Conservation (phyloP, 306 rosid species). For the Cucurbita pepo region DNA sequence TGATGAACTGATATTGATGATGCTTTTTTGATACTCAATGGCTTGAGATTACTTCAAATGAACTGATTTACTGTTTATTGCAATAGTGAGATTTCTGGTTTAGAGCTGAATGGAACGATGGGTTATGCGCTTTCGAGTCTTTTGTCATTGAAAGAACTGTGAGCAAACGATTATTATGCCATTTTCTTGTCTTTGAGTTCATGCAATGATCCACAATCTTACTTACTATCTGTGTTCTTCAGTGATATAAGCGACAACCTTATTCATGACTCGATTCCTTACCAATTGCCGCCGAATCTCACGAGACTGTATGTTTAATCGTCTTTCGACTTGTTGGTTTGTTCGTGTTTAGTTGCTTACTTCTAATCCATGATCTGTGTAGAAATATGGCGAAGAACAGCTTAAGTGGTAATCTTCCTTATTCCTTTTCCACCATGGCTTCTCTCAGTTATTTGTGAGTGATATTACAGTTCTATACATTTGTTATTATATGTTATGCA, state of each 20-base stretch:
- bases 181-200: not conserved
- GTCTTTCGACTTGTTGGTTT: not conserved
- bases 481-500: not conserved
- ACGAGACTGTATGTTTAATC: conserved; percentile 60
- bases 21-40: not conserved
- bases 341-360: not conserved
- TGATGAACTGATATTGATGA: not conserved
- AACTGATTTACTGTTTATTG: conserved; percentile 14
- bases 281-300: conserved; percentile 87
- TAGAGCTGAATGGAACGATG: conserved; percentile 78
- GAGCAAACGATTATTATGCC: conserved; percentile 16
- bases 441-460: conserved; percentile 73
- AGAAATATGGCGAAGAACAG: conserved; percentile 79
- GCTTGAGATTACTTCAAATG: conserved; percentile 4
- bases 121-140: conserved; percentile 81
- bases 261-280: conserved; percentile 69
- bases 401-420: conserved; percentile 83
- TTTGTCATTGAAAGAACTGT: conserved; percentile 60
- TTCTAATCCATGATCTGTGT: conserved; percentile 7
- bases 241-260: conserved; percentile 74
- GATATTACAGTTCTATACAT: conserved; percentile 5
- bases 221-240: conserved; percentile 2
- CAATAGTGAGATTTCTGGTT: conserved; percentile 57
- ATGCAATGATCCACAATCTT: not conserved
- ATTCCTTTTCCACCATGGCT: conserved; percentile 60